These are phyloP conservation scores for Geranium rotundifolium DNA, from an alignment of 345 rosid genomes.

Conservation along the genomic window DNA sequence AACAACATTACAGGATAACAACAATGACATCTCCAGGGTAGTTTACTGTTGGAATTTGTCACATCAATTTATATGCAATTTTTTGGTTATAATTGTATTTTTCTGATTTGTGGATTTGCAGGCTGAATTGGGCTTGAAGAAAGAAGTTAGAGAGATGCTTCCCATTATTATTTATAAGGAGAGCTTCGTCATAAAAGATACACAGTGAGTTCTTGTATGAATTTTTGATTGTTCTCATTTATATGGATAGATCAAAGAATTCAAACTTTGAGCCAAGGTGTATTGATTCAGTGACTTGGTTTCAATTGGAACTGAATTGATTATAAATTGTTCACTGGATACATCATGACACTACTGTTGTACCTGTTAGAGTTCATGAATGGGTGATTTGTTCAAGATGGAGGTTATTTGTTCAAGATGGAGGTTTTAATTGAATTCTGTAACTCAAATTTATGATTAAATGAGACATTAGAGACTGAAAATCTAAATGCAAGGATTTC, in stretches of 20 bases:
- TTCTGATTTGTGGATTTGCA: conserved; percentile 14
- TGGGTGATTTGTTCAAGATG: not conserved
- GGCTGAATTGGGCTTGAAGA: conserved; percentile 67
- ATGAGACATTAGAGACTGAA: no score
- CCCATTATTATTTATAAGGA: conserved; percentile 66
- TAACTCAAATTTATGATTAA: no score
- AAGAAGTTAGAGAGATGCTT: conserved; percentile 86
- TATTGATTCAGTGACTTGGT: no score
- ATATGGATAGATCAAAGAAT: no score
- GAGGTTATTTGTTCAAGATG: no score
- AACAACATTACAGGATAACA: conserved; percentile 14
- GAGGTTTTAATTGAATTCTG: no score
- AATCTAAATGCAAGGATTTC: no score
- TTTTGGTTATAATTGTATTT: not conserved
- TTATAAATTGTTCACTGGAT: no score
- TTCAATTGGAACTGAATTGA: no score
- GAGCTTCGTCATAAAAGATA: conserved; percentile 67
- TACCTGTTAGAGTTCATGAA: no score
- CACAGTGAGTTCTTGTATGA: conserved; percentile 40
- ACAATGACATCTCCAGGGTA: conserved; percentile 21
- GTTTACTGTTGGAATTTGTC: not conserved
- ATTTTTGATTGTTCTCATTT: no score
- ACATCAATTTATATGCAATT: not conserved
- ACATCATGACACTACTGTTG: not conserved
- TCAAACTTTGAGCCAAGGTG: no score